A percentile compares a stretch with the other conserved stretches of the same genome.
Conservation (phyloP, 1,139 yeast genomes). For the Suhomyces ambrosiae region DNA sequence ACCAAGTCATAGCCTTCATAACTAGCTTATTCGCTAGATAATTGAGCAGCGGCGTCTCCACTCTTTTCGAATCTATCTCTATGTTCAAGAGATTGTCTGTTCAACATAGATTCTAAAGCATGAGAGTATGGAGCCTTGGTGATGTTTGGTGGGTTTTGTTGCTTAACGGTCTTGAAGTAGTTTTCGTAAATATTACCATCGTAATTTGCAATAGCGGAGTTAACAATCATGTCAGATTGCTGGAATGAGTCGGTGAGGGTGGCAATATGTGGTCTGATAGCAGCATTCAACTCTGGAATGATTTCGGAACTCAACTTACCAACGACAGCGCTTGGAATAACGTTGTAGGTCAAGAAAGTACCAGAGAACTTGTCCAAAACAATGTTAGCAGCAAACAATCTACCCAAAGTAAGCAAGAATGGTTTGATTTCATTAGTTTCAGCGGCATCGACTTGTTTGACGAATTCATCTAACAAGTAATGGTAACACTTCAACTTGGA, state of each 20-base stretch:
- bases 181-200: conserved; percentile 87
- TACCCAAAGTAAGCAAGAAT: conserved; percentile 34
- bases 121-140: conserved; percentile 64
- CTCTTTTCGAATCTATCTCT: conserved; percentile 53
- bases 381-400: conserved; percentile 67
- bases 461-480: conserved; percentile 51
- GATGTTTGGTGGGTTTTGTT: conserved; percentile 52
- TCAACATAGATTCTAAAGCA: conserved; percentile 53
- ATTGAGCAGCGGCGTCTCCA: conserved; percentile 41
- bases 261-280: conserved; percentile 70
- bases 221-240: conserved; percentile 79
- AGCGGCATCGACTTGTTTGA: conserved; percentile 31
- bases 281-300: conserved; percentile 47
- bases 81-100: conserved; percentile 49
- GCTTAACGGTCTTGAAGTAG: conserved; percentile 59
- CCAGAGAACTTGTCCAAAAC: conserved; percentile 75
- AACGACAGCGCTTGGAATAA: conserved; percentile 51
- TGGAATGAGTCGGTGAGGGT: conserved; percentile 90
- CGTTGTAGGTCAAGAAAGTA: conserved; percentile 67
- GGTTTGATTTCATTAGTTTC: conserved; percentile 30
- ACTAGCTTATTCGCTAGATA: conserved; percentile 19
- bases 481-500: conserved; percentile 67
- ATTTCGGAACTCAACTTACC: conserved; percentile 47
- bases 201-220: conserved; percentile 81
- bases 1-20: conserved; percentile 2